Evolutionary conservation across 495 filamentous ascomycete genomes (phyloP), one percentile per base, ranked within the genome.

Genomic region (Symbiotaphrina buchneri): DNA sequence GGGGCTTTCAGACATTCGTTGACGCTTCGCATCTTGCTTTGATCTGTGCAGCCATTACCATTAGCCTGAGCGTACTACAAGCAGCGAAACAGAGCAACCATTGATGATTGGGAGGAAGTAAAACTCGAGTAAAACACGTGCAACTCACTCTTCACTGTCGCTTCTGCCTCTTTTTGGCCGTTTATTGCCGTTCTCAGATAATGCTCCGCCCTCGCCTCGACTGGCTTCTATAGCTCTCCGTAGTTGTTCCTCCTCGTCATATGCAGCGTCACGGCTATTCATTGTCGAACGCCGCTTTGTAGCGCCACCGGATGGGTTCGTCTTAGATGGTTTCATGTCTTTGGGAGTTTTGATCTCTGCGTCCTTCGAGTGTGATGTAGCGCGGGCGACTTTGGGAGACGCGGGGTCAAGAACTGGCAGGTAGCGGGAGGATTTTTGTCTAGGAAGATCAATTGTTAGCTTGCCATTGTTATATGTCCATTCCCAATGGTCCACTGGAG

Each of bases 231-330:
- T 80, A 11, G 83, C 90, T 41, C 74, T 64, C 35, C 81, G 68
- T 19, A 99, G 47, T 35, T 79, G 71, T 49, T 93, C 87, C 39
- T 91, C 83, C 52, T 92, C 84, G 40, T 95, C 84, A 45, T 94
- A 94, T 4, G 79, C 83, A 30, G 87, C 84, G 46, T 84, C 81
- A 31, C 85, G 68, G 47, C 90, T 95, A 44, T 95, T 93, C 81
- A 95, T 92, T 6, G 87, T 99, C 18, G 85, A 91, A 10, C 87
- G 71, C 32, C 87, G 71, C 45, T 94, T 94, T 16, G 63, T 61
- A n/a, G 57, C 18, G 56, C 49, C 31, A 28, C 14, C 8, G 34
- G 27, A 22, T 18, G 34, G 8, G 14, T 36, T 18, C 27, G 20
- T 36, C 55, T 57, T 30, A 48, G 53, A 20, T 48, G 53, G 34